Conservation (phyloP, 1,139 yeast species). For the Diutina rugosa region DNA sequence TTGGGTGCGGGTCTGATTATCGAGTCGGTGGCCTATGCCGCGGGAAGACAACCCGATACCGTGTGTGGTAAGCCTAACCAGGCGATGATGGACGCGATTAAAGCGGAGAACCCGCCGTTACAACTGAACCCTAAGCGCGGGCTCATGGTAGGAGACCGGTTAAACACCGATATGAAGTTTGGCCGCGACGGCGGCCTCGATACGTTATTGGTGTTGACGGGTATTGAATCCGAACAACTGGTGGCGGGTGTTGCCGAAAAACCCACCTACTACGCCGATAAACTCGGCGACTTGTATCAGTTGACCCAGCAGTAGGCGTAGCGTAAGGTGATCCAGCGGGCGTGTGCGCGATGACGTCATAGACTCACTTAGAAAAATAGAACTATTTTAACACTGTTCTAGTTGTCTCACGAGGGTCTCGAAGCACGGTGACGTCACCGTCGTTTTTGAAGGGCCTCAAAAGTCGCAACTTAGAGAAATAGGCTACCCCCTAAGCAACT, state of each 20-base stretch:
- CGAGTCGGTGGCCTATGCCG: slow-evolving; percentile 62
- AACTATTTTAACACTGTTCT: no score
- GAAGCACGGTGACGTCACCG: neutral
- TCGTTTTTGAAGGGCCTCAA: no score
- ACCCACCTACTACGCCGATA: slow-evolving; percentile 63
- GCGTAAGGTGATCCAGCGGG: no score
- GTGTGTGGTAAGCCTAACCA: slow-evolving; percentile 83
- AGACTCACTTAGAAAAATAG: neutral
- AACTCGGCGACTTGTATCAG: slow-evolving; percentile 67
- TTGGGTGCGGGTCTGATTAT: slow-evolving; percentile 96
- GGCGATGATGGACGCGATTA: slow-evolving; percentile 84
- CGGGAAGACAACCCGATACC: slow-evolving; percentile 58
- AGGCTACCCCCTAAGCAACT: no score
- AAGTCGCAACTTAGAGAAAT: no score
- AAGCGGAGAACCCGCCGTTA: slow-evolving; percentile 42
- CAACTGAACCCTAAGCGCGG: slow-evolving; percentile 47
- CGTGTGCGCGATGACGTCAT: neutral
- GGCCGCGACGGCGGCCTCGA: slow-evolving; percentile 78
- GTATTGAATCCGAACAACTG: slow-evolving; percentile 66
- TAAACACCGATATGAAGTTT: slow-evolving; percentile 89
- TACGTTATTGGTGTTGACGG: slow-evolving; percentile 79
- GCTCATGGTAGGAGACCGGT: slow-evolving; percentile 90
- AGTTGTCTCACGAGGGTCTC: neutral
- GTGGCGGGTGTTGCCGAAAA: slow-evolving; percentile 32
- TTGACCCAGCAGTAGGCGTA: slow-evolving; percentile 9